Evolutionary conservation across 768 basidiomycete genomes (phyloP), one percentile per base, ranked within the genome.

Genomic region (Lentinula edodes): DNA sequence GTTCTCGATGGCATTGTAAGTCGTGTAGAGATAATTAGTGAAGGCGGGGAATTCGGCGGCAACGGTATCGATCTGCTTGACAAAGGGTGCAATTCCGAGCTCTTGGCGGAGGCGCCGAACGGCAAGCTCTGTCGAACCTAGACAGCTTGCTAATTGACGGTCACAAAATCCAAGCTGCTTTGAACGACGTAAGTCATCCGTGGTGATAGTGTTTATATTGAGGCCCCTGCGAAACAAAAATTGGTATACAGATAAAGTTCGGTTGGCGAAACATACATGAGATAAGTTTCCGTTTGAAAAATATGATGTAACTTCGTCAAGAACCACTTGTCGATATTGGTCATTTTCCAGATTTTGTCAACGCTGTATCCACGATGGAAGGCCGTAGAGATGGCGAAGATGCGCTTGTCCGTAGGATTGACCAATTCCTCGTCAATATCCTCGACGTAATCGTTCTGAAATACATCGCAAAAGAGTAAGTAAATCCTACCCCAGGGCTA

Each of bases 271-370:
- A 83, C 89, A 62, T 71, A 95, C 95, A 80, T 82, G 48, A 98
- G 78, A 45, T 71, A 75, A 63, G 86, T 77, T 73, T 97, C 95
- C 80, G 95, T 90, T 67, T 84, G 81, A 71, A 84, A 87, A 64
- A 98, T 90, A 66, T 91, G 81, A 70, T 90, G 80, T 39, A 99
- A 84, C 74, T 89, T 91, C 61, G 85, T 92, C 71, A 99, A 75
- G 83, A 99, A 99, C 96, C 96, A 99, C 73, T 90, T 94, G 79
- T 98, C 96, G 66, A 99, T 98, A 73, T 90, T 96, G 57, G 95
- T 95, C 90, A 98, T 93, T 72, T 95, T 87, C 88, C 94, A 95
- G 68, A 99, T 86, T 76, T 95, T 95, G 64, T 99, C 93, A 62
- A 99, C 90, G 57, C 88, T 89, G 70, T 98, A 96, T 12, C 95